These are phyloP conservation scores for Aspergillus cavernicola DNA, from an alignment of 495 filamentous ascomycete species.

Conservation along the genomic window DNA sequence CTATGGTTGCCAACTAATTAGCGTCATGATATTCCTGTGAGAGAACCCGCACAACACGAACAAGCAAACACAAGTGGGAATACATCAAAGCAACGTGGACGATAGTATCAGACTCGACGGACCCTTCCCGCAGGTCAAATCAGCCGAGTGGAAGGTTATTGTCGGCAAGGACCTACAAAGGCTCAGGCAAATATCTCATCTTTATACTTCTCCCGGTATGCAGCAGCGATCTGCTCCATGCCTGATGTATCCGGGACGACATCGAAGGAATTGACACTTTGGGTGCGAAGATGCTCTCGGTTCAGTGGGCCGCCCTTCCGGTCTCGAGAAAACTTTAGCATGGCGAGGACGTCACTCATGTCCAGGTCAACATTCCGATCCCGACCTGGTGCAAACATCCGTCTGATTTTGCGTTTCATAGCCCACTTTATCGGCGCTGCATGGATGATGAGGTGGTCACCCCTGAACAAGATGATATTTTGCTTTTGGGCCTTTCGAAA, in stretches of 20 bases:
- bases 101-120: too few relatives aligned
- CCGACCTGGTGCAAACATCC: slow-evolving; percentile 9
- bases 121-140: background rate
- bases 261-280: slow-evolving; percentile 9
- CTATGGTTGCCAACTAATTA: background rate
- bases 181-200: slow-evolving; percentile 13
- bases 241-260: slow-evolving; percentile 7
- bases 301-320: slow-evolving; percentile 2
- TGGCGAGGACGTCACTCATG: slow-evolving; percentile 12
- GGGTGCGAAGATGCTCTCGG: slow-evolving; percentile 9
- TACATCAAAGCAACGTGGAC: background rate
- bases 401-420: slow-evolving; percentile 11
- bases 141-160: background rate
- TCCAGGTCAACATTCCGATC: slow-evolving; percentile 7
- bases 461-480: slow-evolving; percentile 12
- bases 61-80: background rate
- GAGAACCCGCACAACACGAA: background rate
- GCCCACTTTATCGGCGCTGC: slow-evolving; percentile 14
- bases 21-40: background rate
- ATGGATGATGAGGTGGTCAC: slow-evolving; percentile 8
- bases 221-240: slow-evolving; percentile 13
- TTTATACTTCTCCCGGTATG: slow-evolving; percentile 12
- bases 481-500: slow-evolving; percentile 14
- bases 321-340: slow-evolving; percentile 11
- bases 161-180: background rate